Evolutionary conservation across 2,329 filamentous ascomycete species (phyloP).

Genomic region (Talaromyces atroroseus): DNA sequence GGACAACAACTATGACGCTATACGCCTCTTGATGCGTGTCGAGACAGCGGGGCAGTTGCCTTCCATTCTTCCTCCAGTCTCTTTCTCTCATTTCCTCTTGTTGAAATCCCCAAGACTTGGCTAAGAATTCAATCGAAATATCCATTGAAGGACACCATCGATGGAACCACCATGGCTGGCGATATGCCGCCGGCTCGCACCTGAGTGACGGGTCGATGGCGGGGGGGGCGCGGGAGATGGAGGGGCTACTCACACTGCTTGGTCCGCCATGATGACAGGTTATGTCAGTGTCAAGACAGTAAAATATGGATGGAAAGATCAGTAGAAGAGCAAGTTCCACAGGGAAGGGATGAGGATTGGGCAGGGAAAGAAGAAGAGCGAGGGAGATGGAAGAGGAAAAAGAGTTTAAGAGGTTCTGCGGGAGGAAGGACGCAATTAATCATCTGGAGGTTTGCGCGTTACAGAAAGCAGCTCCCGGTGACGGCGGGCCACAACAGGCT

Average conservation of each 20-base stretch:
- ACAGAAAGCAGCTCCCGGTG: neutral
- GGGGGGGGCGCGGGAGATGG: constrained; percentile 14
- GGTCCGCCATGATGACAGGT: constrained; percentile 36
- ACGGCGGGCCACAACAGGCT: neutral
- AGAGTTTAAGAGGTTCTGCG: constrained; percentile 5
- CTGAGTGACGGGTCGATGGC: constrained; percentile 9
- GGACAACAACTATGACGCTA: neutral
- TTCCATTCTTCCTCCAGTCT: neutral
- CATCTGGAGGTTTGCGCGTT: constrained; percentile 10
- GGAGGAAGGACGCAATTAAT: constrained; percentile 12
- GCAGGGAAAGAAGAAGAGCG: constrained; percentile 9
- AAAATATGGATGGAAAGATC: neutral
- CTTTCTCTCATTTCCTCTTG: neutral
- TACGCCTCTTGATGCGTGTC: neutral
- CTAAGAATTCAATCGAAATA: neutral
- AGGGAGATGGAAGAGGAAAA: constrained; percentile 14
- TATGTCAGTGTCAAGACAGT: neutral
- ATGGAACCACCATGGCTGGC: neutral
- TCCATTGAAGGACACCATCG: neutral
- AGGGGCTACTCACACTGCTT: constrained; percentile 40
- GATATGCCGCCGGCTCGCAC: neutral
- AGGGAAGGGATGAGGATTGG: constrained; percentile 12
- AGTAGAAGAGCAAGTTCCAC: constrained; percentile 5
- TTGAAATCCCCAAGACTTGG: neutral
- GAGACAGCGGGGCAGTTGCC: neutral